Percentiles rank a stretch among this genome's conserved stretches.
phyloP scores from a whole-genome alignment of 1,284 basidiomycete species.

The Puccinia horiana region DNA sequence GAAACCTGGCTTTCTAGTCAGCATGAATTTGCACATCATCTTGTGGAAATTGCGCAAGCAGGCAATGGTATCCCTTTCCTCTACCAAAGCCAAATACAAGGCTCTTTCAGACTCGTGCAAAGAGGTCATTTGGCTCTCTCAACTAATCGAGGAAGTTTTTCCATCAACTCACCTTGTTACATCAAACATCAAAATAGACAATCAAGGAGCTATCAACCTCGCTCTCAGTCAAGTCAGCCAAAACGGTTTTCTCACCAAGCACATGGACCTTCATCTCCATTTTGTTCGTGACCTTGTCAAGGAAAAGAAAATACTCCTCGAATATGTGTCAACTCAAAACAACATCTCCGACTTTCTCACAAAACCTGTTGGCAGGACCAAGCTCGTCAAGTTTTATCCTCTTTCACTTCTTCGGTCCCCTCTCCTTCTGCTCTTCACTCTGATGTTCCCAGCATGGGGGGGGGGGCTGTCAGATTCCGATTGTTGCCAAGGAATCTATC shows the following conservation, averaged over 20 bases:
- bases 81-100: constrained; percentile 21
- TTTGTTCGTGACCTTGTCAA: too few species aligned
- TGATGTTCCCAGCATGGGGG: not conserved
- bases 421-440: not conserved
- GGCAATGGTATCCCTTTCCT: not conserved
- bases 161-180: not conserved
- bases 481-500: too few species aligned
- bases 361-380: not conserved
- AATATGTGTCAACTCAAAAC: not conserved
- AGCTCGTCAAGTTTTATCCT: not conserved
- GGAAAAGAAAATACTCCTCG: not conserved
- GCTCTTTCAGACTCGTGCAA: not conserved
- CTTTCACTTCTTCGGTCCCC: not conserved
- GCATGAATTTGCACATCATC: not conserved
- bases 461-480: not conserved
- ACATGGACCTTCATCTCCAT: too few species aligned
- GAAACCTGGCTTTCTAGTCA: not conserved
- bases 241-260: too few species aligned
- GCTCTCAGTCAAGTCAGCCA: not conserved
- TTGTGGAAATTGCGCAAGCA: not conserved
- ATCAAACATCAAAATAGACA: not conserved
- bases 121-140: not conserved
- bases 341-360: not conserved
- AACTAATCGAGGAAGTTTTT: not conserved
- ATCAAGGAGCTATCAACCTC: not conserved